Evolutionary conservation across 768 basidiomycete species (phyloP).

Genomic region (Cubamyces sp.): DNA sequence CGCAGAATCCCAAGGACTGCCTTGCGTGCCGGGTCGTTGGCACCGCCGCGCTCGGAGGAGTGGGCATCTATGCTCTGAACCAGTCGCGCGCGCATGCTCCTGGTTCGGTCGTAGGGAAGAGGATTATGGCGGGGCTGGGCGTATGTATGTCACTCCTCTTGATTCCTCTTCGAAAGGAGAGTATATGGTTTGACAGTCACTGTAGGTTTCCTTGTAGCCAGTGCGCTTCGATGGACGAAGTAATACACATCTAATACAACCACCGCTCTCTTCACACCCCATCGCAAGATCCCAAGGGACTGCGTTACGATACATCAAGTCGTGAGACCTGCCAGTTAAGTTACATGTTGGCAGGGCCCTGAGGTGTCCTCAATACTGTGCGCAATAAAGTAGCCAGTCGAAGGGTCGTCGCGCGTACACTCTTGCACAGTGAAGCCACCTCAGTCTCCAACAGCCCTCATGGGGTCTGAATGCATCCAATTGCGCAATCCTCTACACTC

Average conservation of each 20-base stretch:
- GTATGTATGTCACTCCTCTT: conserved; percentile 47
- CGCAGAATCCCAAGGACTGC: conserved; percentile 48
- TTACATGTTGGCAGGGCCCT: too few species aligned
- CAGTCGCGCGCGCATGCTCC: conserved; percentile 65
- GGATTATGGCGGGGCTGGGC: conserved; percentile 63
- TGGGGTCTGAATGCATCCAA: too few species aligned
- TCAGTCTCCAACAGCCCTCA: too few species aligned
- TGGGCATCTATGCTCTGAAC: conserved; percentile 70
- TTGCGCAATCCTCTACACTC: too few species aligned
- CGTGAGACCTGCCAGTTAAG: too few species aligned
- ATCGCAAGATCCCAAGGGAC: neutral
- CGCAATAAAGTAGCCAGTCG: too few species aligned
- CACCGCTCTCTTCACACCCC: neutral
- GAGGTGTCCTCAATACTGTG: too few species aligned
- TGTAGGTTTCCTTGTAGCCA: conserved; percentile 33
- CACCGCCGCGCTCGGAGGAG: conserved; percentile 60
- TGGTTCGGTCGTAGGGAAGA: conserved; percentile 63
- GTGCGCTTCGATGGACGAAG: conserved; percentile 28
- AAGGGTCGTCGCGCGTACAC: too few species aligned
- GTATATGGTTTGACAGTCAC: neutral
- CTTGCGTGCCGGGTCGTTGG: conserved; percentile 73
- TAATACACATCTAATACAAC: neutral
- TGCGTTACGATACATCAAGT: too few species aligned
- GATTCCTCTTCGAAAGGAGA: neutral
- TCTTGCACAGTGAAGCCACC: too few species aligned